phyloP scores from a whole-genome alignment of 495 filamentous ascomycete genomes.

The Cercophora sp. region DNA sequence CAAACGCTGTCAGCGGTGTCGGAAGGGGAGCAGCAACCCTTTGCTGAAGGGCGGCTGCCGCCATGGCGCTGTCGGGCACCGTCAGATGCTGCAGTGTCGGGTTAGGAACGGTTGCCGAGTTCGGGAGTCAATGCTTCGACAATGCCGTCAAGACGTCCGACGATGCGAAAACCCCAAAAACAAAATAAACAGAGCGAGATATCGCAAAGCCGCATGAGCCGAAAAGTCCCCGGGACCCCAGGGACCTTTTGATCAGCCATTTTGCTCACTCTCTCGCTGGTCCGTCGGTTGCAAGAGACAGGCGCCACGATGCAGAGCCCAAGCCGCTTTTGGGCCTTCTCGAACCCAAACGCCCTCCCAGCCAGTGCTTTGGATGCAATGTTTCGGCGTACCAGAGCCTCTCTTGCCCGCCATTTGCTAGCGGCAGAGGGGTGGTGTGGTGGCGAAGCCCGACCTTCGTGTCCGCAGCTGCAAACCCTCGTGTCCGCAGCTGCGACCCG shows the following conservation, averaged over 20 bases:
- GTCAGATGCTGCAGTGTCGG: not conserved
- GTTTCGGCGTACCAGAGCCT: not conserved
- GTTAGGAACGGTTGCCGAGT: not conserved
- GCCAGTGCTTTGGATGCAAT: not conserved
- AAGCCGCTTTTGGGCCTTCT: not conserved
- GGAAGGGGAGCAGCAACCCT: not conserved
- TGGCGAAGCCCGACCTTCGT: not conserved
- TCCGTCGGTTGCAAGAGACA: not conserved
- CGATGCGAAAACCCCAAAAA: not conserved
- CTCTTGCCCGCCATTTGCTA: not conserved
- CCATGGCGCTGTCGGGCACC: not conserved
- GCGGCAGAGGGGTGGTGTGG: not conserved
- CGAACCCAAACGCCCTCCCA: not conserved
- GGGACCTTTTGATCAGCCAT: not conserved
- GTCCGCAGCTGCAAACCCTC: not conserved
- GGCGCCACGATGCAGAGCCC: slow-evolving; percentile 5
- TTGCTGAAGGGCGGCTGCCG: not conserved
- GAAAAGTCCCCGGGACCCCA: not conserved
- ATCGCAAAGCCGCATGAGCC: not conserved
- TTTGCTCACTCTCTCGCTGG: not conserved
- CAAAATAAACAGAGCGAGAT: not conserved
- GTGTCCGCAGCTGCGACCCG: not conserved
- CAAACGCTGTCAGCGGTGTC: not conserved
- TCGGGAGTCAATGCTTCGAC: too few relatives aligned
- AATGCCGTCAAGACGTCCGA: too few relatives aligned